phyloP scores from a whole-genome alignment of 2,329 filamentous ascomycete genomes.

The Penicillium corylophilum region DNA sequence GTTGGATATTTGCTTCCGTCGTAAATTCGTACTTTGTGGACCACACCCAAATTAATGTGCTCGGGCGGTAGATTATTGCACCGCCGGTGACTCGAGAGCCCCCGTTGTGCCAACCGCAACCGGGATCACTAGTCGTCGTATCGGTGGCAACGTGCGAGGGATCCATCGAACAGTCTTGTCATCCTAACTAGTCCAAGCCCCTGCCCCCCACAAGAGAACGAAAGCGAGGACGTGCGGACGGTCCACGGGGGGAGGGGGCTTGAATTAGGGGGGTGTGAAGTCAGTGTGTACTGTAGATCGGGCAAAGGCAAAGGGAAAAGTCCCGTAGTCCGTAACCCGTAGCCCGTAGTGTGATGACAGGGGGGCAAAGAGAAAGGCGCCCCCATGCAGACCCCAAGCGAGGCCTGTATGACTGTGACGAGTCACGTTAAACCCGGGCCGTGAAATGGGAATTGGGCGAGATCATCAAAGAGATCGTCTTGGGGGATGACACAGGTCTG shows the following conservation, averaged over 20 bases:
- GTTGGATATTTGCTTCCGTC: neutral
- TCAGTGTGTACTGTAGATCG: constrained; percentile 21
- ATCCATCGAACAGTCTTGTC: constrained; percentile 12
- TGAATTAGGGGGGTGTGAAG: constrained; percentile 4
- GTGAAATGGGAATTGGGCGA: neutral
- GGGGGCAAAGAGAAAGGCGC: neutral
- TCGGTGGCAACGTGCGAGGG: constrained; percentile 14
- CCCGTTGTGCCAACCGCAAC: constrained; percentile 11
- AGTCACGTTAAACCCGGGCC: constrained; percentile 4
- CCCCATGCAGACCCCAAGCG: constrained; percentile 3
- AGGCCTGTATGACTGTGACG: constrained; percentile 18
- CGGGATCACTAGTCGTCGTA: constrained; percentile 10
- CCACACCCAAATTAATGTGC: constrained; percentile 10
- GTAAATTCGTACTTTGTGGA: constrained; percentile 12
- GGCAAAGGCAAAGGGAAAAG: constrained; percentile 14
- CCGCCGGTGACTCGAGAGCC: constrained; percentile 9
- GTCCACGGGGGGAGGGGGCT: constrained; percentile 8
- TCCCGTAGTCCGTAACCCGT: neutral
- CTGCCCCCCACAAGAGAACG: neutral
- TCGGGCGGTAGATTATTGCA: constrained; percentile 5
- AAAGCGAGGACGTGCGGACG: constrained; percentile 9
- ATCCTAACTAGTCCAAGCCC: neutral
- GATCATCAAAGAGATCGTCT: constrained; percentile 5
- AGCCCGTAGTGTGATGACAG: neutral
- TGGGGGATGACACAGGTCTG: constrained; percentile 13